Evolutionary conservation across 345 rosid genomes (phyloP), one percentile per base, ranked within the genome.

Genomic region (Ricinus communis): DNA sequence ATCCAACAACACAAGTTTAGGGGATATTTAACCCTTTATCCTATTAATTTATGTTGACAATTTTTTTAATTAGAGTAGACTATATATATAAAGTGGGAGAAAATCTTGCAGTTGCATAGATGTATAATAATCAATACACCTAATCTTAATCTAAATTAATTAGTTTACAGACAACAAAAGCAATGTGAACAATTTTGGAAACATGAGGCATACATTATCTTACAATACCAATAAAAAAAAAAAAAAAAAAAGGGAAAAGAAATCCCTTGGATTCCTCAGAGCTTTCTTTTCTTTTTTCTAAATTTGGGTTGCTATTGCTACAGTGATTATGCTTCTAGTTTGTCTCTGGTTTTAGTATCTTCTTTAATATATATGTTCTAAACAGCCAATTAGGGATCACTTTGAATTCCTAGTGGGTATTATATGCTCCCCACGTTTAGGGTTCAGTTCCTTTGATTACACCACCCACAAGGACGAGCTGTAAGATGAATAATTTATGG

Each of bases 41-140:
- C n/a, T n/a, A n/a, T n/a, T n/a, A n/a, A n/a, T n/a, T n/a, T n/a
- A n/a, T n/a, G n/a, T n/a, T n/a, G n/a, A n/a, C n/a, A n/a, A n/a
- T n/a, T n/a, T n/a, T n/a, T n/a, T n/a, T n/a, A n/a, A n/a, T n/a
- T n/a, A n/a, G n/a, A n/a, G n/a, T n/a, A n/a, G n/a, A n/a, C n/a
- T n/a, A 43, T 3, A 43, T 12, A 43, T 4, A 43, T 60, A 19
- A 62, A n/a, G 41, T 19, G 13, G 24, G 64, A 61, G 13, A 36
- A 71, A 72, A 82, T 73, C 76, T 36, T 62, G 38, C 65, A 81
- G 67, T 72, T 61, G n/a, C n/a, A n/a, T n/a, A 7, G 75, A 53
- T 66, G 68, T 19, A 24, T 28, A 69, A 66, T 46, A 62, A 60
- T 62, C 46, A 36, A 69, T 33, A 60, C n/a, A n/a, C n/a, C n/a